phyloP scores from a whole-genome alignment of 208 protist species.

The Leishmania guyanensis region DNA sequence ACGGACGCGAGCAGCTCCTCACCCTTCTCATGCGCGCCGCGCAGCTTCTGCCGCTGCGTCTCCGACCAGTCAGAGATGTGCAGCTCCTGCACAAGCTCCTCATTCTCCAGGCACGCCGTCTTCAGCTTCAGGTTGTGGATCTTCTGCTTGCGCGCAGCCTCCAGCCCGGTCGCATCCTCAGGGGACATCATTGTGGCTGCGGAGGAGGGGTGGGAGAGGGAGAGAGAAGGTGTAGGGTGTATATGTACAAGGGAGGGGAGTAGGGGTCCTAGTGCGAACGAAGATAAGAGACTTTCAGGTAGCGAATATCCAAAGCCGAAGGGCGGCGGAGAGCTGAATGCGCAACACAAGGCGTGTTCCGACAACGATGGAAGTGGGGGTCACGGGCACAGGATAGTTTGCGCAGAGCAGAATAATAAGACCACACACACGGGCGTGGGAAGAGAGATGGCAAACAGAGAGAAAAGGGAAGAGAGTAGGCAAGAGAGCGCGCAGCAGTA shows the following conservation, averaged over 20 bases:
- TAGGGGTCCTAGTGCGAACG: neutral
- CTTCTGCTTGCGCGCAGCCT: slow-evolving; percentile 87
- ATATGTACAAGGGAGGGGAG: neutral
- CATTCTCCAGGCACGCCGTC: slow-evolving; percentile 79
- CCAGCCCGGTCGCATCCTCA: slow-evolving; percentile 73
- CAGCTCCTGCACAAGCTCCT: slow-evolving; percentile 84
- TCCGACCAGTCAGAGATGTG: slow-evolving; percentile 85
- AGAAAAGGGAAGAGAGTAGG: neutral
- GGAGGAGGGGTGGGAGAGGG: neutral
- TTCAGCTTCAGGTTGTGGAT: slow-evolving; percentile 90
- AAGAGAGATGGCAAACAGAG: neutral
- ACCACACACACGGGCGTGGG: neutral
- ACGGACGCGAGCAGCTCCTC: slow-evolving; percentile 69
- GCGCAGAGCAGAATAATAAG: neutral
- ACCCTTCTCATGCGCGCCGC: slow-evolving; percentile 74
- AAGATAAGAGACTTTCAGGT: neutral
- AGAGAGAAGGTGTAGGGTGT: neutral
- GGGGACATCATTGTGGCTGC: slow-evolving; percentile 42
- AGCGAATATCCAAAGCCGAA: neutral
- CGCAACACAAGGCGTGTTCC: too few relatives aligned
- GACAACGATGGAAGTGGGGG: too few relatives aligned
- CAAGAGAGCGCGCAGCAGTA: neutral
- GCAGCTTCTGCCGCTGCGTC: slow-evolving; percentile 81
- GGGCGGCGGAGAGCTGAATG: too few relatives aligned
- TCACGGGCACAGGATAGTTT: neutral